Percentiles rank a stretch among this genome's conserved stretches.
phyloP scores from a whole-genome alignment of 345 rosid species.

The Ricinus communis region DNA sequence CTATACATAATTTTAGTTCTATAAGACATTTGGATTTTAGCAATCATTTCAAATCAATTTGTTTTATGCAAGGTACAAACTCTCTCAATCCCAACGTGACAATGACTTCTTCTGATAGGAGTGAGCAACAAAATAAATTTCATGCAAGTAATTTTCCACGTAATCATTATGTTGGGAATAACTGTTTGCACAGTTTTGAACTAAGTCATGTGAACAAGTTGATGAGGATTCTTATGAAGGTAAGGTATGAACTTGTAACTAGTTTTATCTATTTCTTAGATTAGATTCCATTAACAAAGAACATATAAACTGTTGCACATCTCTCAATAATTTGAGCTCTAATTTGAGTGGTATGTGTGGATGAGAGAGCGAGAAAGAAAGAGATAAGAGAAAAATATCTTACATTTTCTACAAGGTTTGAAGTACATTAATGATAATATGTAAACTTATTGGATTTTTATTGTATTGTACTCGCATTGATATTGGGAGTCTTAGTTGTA shows the following conservation, averaged over 20 bases:
- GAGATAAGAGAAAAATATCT: background rate
- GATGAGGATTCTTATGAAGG: conserved; percentile 3
- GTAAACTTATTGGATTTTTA: background rate
- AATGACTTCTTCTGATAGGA: conserved; percentile 1
- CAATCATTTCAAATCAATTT: background rate
- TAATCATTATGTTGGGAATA: background rate
- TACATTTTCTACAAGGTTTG: background rate
- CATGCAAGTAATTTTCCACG: conserved; percentile 1
- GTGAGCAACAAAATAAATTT: background rate
- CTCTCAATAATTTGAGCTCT: background rate
- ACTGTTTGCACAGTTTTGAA: background rate
- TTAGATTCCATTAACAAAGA: background rate
- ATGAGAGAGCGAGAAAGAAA: no score
- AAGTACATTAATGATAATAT: background rate
- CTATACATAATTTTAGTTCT: background rate
- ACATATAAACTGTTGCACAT: background rate
- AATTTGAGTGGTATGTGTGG: background rate
- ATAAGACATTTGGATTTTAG: background rate
- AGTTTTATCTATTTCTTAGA: background rate
- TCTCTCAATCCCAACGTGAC: background rate
- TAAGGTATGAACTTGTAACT: background rate
- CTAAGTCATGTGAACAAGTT: background rate
- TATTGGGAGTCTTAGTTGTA: background rate
- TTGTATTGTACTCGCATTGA: background rate
- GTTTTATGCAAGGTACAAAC: background rate